Conservation (phyloP, 2,329 filamentous ascomycete genomes). For the Aureobasidium sp. region DNA sequence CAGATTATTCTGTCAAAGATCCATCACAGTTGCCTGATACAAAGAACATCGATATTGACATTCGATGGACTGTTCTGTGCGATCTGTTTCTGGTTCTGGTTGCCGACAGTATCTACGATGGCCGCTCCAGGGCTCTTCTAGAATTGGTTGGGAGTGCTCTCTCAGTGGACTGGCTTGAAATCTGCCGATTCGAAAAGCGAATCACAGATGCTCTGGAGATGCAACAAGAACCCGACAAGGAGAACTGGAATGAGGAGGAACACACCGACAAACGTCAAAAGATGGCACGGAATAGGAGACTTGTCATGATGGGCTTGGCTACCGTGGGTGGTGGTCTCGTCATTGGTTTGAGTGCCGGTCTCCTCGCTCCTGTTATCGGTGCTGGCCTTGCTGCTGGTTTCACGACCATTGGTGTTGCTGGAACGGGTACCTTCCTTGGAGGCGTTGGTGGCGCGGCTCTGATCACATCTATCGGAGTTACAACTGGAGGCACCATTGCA, state of each 20-base stretch:
- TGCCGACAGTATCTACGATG: constrained; percentile 88
- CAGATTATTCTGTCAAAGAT: constrained; percentile 69
- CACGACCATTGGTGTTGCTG: constrained; percentile 85
- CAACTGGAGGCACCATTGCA: constrained; percentile 81
- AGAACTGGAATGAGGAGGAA: constrained; percentile 96
- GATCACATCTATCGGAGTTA: constrained; percentile 81
- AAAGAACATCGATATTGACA: constrained; percentile 84
- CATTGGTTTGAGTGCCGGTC: constrained; percentile 86
- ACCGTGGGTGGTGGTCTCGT: constrained; percentile 92
- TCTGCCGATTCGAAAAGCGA: constrained; percentile 92
- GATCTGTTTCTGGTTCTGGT: constrained; percentile 94
- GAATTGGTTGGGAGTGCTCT: constrained; percentile 76
- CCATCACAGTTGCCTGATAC: constrained; percentile 75
- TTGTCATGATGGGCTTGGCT: constrained; percentile 92
- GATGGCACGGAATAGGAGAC: constrained; percentile 68
- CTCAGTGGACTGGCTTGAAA: constrained; percentile 81
- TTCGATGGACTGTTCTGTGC: constrained; percentile 94
- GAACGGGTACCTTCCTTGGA: constrained; percentile 80
- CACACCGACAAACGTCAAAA: constrained; percentile 85
- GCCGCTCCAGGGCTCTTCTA: constrained; percentile 74
- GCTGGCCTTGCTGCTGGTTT: constrained; percentile 90
- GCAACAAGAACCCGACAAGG: constrained; percentile 88
- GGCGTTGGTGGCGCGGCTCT: constrained; percentile 88
- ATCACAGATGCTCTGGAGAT: constrained; percentile 96
- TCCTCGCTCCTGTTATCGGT: constrained; percentile 88